phyloP scores from a whole-genome alignment of 805 yeast genomes.

The Saturnispora sanitii region DNA sequence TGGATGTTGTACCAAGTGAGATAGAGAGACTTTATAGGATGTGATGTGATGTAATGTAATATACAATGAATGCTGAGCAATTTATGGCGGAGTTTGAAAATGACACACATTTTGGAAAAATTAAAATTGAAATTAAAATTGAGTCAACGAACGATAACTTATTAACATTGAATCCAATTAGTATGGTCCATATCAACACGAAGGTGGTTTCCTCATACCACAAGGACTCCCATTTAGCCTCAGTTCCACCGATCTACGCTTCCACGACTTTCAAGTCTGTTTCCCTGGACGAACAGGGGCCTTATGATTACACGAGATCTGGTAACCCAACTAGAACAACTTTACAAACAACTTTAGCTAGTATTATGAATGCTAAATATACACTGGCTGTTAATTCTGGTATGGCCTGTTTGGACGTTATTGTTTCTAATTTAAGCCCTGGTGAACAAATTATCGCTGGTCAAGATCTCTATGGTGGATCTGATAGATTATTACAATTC shows the following conservation, averaged over 20 bases:
- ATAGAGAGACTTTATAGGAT: too few relatives aligned
- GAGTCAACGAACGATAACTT: too few relatives aligned
- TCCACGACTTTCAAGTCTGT: constrained; percentile 90
- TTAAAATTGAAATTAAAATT: too few relatives aligned
- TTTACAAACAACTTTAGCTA: constrained; percentile 67
- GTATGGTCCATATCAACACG: constrained; percentile 31
- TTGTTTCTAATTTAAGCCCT: constrained; percentile 63
- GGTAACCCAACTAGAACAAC: constrained; percentile 90
- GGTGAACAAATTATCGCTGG: constrained; percentile 94
- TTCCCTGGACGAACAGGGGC: constrained; percentile 43
- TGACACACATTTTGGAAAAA: not conserved
- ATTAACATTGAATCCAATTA: not conserved
- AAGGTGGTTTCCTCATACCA: constrained; percentile 55
- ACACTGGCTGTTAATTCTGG: constrained; percentile 83
- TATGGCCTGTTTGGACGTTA: constrained; percentile 79
- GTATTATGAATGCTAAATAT: constrained; percentile 67
- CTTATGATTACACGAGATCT: constrained; percentile 79
- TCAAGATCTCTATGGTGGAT: constrained; percentile 90
- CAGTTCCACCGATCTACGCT: constrained; percentile 83
- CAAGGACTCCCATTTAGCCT: constrained; percentile 64
- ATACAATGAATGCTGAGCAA: too few relatives aligned
- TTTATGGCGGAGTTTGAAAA: not conserved
- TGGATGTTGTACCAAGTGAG: not conserved
- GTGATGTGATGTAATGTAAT: too few relatives aligned
- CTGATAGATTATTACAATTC: constrained; percentile 74